A percentile compares a stretch with the other conserved stretches of the same genome.
phyloP scores from a whole-genome alignment of 1,284 basidiomycete species.

The Cryptococcus jaspeensis region DNA sequence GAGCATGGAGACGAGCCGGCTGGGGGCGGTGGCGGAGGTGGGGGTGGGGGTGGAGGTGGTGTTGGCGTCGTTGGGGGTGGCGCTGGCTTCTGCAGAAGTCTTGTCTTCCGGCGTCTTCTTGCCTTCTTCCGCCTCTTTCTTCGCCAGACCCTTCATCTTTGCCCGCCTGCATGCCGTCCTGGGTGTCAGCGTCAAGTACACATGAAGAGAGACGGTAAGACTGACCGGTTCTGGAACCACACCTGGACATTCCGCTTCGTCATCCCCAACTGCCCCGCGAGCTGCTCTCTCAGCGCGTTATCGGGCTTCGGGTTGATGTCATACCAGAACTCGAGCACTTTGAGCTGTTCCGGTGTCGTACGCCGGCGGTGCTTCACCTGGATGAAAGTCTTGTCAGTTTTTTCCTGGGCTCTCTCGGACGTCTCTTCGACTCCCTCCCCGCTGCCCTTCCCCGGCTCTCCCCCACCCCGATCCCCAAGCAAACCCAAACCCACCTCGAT shows the following conservation, averaged over 20 bases:
- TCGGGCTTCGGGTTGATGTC: conserved; percentile 85
- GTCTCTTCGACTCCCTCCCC: background rate
- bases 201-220: conserved; percentile 6
- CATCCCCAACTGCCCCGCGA: conserved; percentile 83
- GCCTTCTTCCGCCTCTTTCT: conserved; percentile 36
- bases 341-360: conserved; percentile 77
- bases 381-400: background rate
- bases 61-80: background rate
- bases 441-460: background rate
- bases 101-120: conserved; percentile 10
- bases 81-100: background rate
- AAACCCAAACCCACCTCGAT: conserved; percentile 18
- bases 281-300: conserved; percentile 69
- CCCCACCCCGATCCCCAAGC: background rate
- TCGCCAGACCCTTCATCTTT: conserved; percentile 67
- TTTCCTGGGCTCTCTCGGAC: background rate
- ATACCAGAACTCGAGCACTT: conserved; percentile 81
- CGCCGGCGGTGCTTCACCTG: conserved; percentile 85
- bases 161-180: conserved; percentile 72
- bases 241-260: conserved; percentile 90
- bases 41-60: background rate
- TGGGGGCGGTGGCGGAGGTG: background rate
- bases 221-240: conserved; percentile 86
- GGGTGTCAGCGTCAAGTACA: background rate
- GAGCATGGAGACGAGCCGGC: background rate